These are phyloP conservation scores for Rhodosporidiobolus sp. DNA, from an alignment of 768 basidiomycete species.

Conservation along the genomic window DNA sequence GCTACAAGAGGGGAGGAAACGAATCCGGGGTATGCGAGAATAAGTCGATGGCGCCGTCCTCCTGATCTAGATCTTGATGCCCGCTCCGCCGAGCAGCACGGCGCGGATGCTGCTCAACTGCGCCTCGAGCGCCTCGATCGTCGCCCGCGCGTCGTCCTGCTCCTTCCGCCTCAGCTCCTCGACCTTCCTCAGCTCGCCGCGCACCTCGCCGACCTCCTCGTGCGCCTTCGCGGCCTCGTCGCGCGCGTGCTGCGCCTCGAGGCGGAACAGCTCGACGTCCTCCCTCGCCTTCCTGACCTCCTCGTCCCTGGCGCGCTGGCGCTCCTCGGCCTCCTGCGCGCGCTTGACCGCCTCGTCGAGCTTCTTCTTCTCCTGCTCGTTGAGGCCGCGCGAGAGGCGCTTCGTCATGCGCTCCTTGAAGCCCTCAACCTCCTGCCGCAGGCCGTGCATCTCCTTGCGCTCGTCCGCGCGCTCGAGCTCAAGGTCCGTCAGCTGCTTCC, in stretches of 20 bases:
- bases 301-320: background rate
- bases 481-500: constrained; percentile 11
- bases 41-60: background rate
- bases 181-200: constrained; percentile 27
- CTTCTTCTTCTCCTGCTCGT: constrained; percentile 10
- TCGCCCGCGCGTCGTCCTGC: constrained; percentile 22
- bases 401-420: constrained; percentile 17
- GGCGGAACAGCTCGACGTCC: background rate
- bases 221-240: background rate
- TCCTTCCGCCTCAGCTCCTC: constrained; percentile 33
- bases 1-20: too few relatives aligned
- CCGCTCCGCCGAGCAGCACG: constrained; percentile 10
- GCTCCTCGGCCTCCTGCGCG: constrained; percentile 23
- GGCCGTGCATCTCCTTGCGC: constrained; percentile 26
- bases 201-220: constrained; percentile 19
- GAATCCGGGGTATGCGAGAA: too few relatives aligned
- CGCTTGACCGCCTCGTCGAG: constrained; percentile 14
- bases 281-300: background rate
- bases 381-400: background rate
- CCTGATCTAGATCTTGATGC: background rate
- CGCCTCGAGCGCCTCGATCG: constrained; percentile 28
- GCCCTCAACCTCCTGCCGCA: constrained; percentile 31
- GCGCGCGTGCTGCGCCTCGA: background rate
- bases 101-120: constrained; percentile 23
- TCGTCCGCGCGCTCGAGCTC: constrained; percentile 23